Conservation (phyloP, 257 asterid species). For the Nicotiana attenuata region DNA sequence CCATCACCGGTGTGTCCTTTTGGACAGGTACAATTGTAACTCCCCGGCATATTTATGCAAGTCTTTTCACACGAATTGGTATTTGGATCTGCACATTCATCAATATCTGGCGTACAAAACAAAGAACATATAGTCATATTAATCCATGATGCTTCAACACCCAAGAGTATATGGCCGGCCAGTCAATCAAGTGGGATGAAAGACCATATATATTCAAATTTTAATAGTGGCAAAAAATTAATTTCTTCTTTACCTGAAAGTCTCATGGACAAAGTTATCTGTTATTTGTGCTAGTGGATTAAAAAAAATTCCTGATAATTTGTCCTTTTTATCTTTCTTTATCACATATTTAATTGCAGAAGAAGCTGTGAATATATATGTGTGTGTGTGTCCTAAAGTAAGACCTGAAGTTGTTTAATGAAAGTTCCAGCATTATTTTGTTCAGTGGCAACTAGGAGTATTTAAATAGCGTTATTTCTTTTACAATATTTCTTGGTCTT, state of each 20-base stretch:
- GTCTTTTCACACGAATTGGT: constrained; percentile 21
- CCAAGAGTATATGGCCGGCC: too few species aligned
- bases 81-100: constrained; percentile 35
- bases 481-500: not conserved
- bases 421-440: not conserved
- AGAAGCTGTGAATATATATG: not conserved
- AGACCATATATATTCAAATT: too few species aligned
- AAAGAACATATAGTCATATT: too few species aligned
- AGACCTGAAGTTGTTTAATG: not conserved
- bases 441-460: not conserved
- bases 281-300: too few species aligned
- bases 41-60: constrained; percentile 38
- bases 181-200: too few species aligned
- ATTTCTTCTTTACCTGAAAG: too few species aligned
- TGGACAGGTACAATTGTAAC: constrained; percentile 58
- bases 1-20: constrained; percentile 54
- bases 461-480: not conserved
- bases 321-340: too few species aligned
- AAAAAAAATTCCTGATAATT: too few species aligned
- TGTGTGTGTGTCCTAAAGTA: not conserved
- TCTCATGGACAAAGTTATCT: too few species aligned
- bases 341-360: not conserved
- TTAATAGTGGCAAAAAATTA: too few species aligned
- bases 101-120: constrained; percentile 12
- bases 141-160: too few species aligned